Conservation (phyloP, 768 basidiomycete species). For the Lanmaoa rubissima region DNA sequence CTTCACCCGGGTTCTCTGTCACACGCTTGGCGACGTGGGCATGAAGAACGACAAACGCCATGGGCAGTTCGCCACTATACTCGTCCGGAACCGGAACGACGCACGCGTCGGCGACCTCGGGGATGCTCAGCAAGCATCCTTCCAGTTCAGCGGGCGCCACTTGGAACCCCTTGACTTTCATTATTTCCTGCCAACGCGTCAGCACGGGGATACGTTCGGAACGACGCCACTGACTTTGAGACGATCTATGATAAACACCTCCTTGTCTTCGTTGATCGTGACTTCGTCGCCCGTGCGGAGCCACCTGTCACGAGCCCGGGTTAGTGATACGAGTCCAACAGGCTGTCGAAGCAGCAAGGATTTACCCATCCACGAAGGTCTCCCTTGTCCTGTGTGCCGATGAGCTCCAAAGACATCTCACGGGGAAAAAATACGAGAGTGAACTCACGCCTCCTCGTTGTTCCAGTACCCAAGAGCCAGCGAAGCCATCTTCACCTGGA, state of each 20-base stretch:
- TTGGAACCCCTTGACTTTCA: constrained; percentile 72
- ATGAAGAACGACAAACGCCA: constrained; percentile 63
- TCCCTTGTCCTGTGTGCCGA: constrained; percentile 52
- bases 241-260: constrained; percentile 61
- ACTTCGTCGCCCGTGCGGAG: constrained; percentile 69
- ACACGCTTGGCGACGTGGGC: constrained; percentile 39
- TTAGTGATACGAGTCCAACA: background rate
- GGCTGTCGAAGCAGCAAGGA: background rate
- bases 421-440: background rate
- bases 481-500: constrained; percentile 45
- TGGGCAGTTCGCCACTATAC: constrained; percentile 67
- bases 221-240: constrained; percentile 45
- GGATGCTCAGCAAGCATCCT: constrained; percentile 58
- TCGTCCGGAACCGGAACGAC: constrained; percentile 69
- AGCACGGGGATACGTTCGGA: background rate
- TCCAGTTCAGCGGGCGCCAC: constrained; percentile 75
- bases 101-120: constrained; percentile 58
- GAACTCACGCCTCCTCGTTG: constrained; percentile 59
- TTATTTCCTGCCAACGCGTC: constrained; percentile 47
- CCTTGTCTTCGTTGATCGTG: constrained; percentile 48
- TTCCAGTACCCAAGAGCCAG: constrained; percentile 48
- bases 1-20: constrained; percentile 27
- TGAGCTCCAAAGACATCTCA: background rate
- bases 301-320: constrained; percentile 44
- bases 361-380: constrained; percentile 65